Evolutionary conservation across 768 basidiomycete genomes (phyloP), one percentile per base, ranked within the genome.

Genomic region (Naganishia randhawae): DNA sequence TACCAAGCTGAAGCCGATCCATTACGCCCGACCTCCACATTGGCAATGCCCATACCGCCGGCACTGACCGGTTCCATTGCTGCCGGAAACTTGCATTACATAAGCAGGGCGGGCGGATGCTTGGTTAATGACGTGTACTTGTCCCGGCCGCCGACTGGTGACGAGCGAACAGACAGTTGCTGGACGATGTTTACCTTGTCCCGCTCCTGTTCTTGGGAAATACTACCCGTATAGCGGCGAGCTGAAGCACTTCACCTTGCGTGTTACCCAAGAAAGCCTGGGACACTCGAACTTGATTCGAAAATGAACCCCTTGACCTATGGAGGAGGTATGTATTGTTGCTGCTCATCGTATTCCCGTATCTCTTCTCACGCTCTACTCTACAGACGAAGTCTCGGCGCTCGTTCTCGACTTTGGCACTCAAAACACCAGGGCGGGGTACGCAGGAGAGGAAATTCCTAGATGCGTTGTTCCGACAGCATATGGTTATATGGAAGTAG

Each of bases 381-480:
- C 17, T 37, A 14, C 69, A 96, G 94, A 97, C 78, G 94, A 97
- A 82, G 92, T 98, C n/a, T 89, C 92, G 39, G 96, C 95, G 33
- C 83, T 98, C 63, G 96, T 98, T 27, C 82, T 99, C 41, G 96
- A 99, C 82, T 89, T 98, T 77, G 96, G 96, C 32, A 84, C 90
- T 13, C 89, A 89, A 29, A 89, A 92, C 10, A 82, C 94, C 64
- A 88, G 96, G 77, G 92, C 92, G 13, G 96, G 96, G 63, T 96
- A 98, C 80, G 95, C 96, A 13, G 96, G 96, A 52, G 95, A 98
- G 81, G 96, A 98, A 75, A 86, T 89, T 13, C 96, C 96, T 19
- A 91, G 92, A 80, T 89, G 90, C 19, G 87, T 97, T 70, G 86
- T 95, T 71, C 90, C 96, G 9, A 90, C 93, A 3, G 84, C 86